These are phyloP conservation scores for Solanum neorickii DNA, from an alignment of 257 asterid genomes.

Conservation along the genomic window DNA sequence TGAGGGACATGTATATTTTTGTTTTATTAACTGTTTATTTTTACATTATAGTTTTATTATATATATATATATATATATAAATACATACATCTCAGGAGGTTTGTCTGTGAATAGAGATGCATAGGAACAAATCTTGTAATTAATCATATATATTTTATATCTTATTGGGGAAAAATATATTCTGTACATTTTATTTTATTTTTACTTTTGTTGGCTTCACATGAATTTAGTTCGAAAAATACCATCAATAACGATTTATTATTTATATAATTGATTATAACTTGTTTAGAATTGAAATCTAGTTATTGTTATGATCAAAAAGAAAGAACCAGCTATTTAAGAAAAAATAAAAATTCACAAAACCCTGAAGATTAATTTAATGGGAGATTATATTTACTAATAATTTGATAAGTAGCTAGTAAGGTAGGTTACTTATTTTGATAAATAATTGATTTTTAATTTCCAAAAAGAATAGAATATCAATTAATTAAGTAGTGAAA, in stretches of 20 bases:
- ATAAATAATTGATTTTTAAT: neutral
- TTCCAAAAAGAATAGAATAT: neutral
- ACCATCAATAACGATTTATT: too few species aligned
- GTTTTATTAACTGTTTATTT: constrained; percentile 14
- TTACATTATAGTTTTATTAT: constrained; percentile 4
- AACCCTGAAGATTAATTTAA: neutral
- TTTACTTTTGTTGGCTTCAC: neutral
- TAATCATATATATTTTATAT: neutral
- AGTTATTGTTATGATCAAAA: neutral
- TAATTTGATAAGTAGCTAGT: neutral
- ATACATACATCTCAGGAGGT: neutral
- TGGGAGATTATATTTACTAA: neutral
- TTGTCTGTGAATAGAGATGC: neutral
- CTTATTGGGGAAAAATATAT: neutral
- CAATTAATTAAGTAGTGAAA: neutral
- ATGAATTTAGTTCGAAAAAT: neutral
- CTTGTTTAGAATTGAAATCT: neutral
- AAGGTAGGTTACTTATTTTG: neutral
- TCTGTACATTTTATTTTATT: neutral
- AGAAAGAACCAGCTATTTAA: neutral
- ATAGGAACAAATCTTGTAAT: neutral
- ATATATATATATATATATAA: neutral
- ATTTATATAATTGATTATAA: neutral
- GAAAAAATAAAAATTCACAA: neutral
- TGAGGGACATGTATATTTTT: constrained; percentile 27